Evolutionary conservation across 2,329 filamentous ascomycete species (phyloP).

Genomic region (Aspergillus pseudoglaucus): DNA sequence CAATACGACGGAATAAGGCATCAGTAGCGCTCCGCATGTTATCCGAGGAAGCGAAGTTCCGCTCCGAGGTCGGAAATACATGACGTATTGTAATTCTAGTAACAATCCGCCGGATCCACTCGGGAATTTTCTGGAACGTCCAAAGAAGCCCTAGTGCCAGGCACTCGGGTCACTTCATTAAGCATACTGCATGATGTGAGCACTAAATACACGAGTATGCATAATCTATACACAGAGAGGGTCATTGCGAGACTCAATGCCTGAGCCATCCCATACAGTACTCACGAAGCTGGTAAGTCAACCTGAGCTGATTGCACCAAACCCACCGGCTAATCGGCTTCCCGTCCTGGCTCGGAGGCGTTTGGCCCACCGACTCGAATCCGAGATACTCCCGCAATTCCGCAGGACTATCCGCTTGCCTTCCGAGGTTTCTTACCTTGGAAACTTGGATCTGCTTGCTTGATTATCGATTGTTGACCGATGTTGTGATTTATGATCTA

Average conservation of each 20-base stretch:
- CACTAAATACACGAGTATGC: too few relatives aligned
- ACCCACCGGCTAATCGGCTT: neutral
- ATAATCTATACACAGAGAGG: too few relatives aligned
- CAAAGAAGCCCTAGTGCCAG: too few relatives aligned
- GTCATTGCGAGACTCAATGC: too few relatives aligned
- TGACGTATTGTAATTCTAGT: neutral
- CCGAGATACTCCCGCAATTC: neutral
- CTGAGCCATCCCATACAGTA: neutral
- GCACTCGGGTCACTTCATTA: too few relatives aligned
- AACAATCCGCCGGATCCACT: too few relatives aligned
- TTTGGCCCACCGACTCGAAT: neutral
- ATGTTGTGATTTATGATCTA: neutral
- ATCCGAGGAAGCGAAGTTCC: neutral
- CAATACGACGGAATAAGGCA: neutral
- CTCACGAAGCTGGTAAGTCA: neutral
- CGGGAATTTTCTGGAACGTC: too few relatives aligned
- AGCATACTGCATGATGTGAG: too few relatives aligned
- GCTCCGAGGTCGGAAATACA: neutral
- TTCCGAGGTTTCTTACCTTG: neutral
- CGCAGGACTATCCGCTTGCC: neutral
- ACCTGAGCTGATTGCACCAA: neutral
- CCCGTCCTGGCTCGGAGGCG: neutral
- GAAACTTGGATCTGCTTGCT: neutral
- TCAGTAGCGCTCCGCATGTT: neutral
- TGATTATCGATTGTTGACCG: neutral